Base-by-base conservation (phyloP, 108 stramenopile species). In the Cylindrotheca fusiformis region DNA sequence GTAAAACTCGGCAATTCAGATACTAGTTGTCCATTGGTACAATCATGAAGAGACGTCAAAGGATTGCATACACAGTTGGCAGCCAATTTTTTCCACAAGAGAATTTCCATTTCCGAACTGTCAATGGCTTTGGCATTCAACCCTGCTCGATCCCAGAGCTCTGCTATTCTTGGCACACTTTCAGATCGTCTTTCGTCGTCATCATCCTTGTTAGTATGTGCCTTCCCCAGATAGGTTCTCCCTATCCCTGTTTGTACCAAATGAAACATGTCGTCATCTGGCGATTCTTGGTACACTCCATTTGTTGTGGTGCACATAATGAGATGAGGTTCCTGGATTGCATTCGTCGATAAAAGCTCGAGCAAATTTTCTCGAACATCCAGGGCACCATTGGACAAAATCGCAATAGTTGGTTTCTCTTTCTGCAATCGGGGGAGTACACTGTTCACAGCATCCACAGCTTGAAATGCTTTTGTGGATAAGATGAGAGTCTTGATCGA, bases 61-160 rank as follows among this genome's bases (percentile, higher is more conserved):
- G 85, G 83, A 59, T 84, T 86, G 52, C 80, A 80, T 32, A 83
- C 79, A 62, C 88, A 90, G 49, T 90, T 90, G 24, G 70, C 77
- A n/a, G 83, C 85, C 45, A 90, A 45, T 54, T 90, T 86, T 47
- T 78, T 64, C 88, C 88, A 86, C 8, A 90, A 58, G 27, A 82
- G 57, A 1, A 71, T 48, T 22, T 78, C 73, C 81, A 86, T 82
- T 6, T 50, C 58, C 17, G 23, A 8, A 6, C 52, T 28, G 0
- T 21, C 61, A 6, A 67, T 49, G 2, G 67, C 44, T 27, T 4
- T 51, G n/a, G 60, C 48, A 27, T 65, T 52, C 49, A 79, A 52
- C 25, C 78, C 78, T 2, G 78, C 25, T 45, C 26, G 72, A 53
- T 79, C 68, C 63, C 67, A 70, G 5, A 79, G 32, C 26, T 70